Conservation (phyloP, 1,284 basidiomycete species). For the Austropuccinia psidii region DNA sequence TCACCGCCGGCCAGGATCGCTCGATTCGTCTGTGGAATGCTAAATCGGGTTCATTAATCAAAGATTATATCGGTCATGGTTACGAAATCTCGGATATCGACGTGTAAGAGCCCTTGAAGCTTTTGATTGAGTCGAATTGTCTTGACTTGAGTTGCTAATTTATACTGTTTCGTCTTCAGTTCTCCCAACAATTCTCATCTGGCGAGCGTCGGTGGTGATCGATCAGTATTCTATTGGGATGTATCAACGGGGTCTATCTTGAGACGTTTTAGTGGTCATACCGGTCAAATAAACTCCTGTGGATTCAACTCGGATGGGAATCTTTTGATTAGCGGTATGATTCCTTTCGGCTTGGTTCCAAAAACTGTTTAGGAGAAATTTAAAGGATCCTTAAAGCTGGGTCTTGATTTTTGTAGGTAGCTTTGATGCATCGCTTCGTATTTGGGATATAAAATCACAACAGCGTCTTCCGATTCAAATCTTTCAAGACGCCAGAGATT, state of each 20-base stretch:
- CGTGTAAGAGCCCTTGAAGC: slow-evolving; percentile 56
- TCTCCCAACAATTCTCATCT: slow-evolving; percentile 88
- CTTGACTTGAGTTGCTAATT: neutral
- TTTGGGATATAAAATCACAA: slow-evolving; percentile 58
- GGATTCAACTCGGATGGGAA: slow-evolving; percentile 79
- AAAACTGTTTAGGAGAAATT: slow-evolving; percentile 1
- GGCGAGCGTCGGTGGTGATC: slow-evolving; percentile 86
- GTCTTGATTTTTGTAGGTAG: slow-evolving; percentile 1
- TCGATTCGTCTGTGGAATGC: slow-evolving; percentile 88
- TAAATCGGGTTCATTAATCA: slow-evolving; percentile 71
- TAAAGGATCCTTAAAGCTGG: no score
- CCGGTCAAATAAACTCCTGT: slow-evolving; percentile 80
- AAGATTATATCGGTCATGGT: slow-evolving; percentile 78
- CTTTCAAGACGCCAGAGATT: slow-evolving; percentile 79
- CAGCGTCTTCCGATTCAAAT: slow-evolving; percentile 77
- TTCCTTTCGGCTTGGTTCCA: neutral
- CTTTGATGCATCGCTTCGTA: slow-evolving; percentile 42
- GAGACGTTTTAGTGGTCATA: slow-evolving; percentile 73
- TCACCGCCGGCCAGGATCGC: slow-evolving; percentile 85
- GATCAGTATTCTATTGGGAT: slow-evolving; percentile 89
- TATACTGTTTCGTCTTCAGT: slow-evolving; percentile 50
- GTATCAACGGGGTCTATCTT: slow-evolving; percentile 76
- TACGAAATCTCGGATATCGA: slow-evolving; percentile 86
- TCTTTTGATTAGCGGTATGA: slow-evolving; percentile 72
- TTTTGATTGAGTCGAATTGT: neutral